phyloP scores from a whole-genome alignment of 352 stramenopile genomes.

The Pythium guiyangense region DNA sequence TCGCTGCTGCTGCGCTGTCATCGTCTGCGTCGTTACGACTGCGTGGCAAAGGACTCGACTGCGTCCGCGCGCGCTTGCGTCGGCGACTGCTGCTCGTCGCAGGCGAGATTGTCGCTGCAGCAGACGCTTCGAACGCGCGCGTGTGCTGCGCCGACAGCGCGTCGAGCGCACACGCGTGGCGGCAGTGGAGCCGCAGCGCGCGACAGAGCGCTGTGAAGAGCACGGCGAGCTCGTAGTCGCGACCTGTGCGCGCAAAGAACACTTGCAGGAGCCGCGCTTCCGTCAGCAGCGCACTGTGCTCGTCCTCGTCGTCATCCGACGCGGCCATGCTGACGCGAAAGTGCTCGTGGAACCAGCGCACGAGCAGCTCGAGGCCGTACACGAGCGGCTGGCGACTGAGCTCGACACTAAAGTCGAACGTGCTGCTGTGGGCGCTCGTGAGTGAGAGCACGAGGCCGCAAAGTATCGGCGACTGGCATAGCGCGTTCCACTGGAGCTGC shows the following conservation, averaged over 20 bases:
- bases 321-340: slow-evolving; percentile 22
- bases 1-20: slow-evolving; percentile 9
- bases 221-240: slow-evolving; percentile 42
- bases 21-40: neutral
- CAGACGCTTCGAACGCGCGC: slow-evolving; percentile 33
- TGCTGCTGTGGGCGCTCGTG: slow-evolving; percentile 20
- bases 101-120: neutral
- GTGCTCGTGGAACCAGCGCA: slow-evolving; percentile 61
- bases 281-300: slow-evolving; percentile 24
- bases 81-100: neutral
- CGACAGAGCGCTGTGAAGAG: slow-evolving; percentile 68
- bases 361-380: slow-evolving; percentile 59
- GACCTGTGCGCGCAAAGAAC: slow-evolving; percentile 42
- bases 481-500: slow-evolving; percentile 38
- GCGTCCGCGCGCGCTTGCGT: slow-evolving; percentile 7
- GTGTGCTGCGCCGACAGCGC: slow-evolving; percentile 40
- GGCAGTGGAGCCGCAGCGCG: slow-evolving; percentile 39
- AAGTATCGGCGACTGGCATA: slow-evolving; percentile 40
- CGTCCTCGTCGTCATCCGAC: slow-evolving; percentile 1
- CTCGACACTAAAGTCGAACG: slow-evolving; percentile 40
- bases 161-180: slow-evolving; percentile 49
- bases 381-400: slow-evolving; percentile 26
- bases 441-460: slow-evolving; percentile 60
- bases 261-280: slow-evolving; percentile 45
- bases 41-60: neutral